Base-by-base conservation (phyloP, 2,329 filamentous ascomycete species). In the Penicillium olsonii region DNA sequence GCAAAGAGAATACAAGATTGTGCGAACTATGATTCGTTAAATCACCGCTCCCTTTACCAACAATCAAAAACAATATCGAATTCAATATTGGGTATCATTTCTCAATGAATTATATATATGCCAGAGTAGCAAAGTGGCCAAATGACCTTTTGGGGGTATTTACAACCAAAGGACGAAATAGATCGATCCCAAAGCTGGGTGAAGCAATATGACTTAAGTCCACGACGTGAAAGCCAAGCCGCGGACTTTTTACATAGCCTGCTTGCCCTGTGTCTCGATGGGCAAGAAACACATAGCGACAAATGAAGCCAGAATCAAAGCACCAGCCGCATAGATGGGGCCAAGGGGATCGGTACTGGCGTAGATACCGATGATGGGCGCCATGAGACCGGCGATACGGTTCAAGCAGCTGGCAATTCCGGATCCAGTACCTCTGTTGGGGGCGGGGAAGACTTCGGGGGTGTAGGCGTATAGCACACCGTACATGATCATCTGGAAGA, bases 401-500 rank as follows among this genome's bases (percentile, higher is more conserved):
- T 76, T 75, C 22, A 77, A 59, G 43, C 68, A 75, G 49, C 69
- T 71, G 14, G 70, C 66, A 35, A 76, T 73, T 17, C 79, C 78
- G 2, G 75, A 77, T 15, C 78, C 81, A 0, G 79, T 81, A 3
- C 79, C 81, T 0, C 81, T 69, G 35, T 79, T 72, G 0, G 79
- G 77, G 2, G 76, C 78, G 0, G 80, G 80, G 63, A 84, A 83
- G 0, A 79, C 77, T 55, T 84, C 79, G 0, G 81, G 81, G 0
- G 80, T 83, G 66, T 82, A 83, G 0, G 79, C 78, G 59, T 80
- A 83, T 1, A 83, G 61, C 1, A 81, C 78, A 19, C 79, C 78
- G 52, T 81, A 81, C 74, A 76, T 77, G 53, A 77, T 73, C 59
- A 78, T 78, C 60, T 73, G 77, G 67, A 79, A 80, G 61, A 81